Evolutionary conservation across 768 basidiomycete species (phyloP), one percentile per base, ranked within the genome.

Genomic region (Collybia sordida): DNA sequence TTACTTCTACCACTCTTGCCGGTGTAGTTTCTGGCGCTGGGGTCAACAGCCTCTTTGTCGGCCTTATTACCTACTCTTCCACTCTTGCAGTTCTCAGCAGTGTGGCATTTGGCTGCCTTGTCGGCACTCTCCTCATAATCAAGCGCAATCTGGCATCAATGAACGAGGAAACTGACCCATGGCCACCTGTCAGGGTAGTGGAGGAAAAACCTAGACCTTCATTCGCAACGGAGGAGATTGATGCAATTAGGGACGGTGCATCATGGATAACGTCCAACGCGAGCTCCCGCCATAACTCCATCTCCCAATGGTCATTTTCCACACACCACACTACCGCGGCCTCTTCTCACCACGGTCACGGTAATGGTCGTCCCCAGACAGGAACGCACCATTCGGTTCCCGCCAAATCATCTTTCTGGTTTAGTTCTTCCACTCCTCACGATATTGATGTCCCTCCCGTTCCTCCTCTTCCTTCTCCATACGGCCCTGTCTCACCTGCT

Each of bases 221-320:
- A 0, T 86, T 88, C 58, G 75, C 77, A 15, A 84, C 84, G 0
- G 86, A 88, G 57, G 88, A 90, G 45, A 73, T 90, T 42, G 84
- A 89, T 52, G 85, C 73, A 17, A 73, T 90, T 45, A 81, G 82
- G 18, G 88, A 90, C 55, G 86, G 87, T 44, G 81, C 81, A 42
- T 88, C 88, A n/a, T 90, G 88, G 87, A 81, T 90, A 52, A 87
- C 88, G 0, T 89, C 88, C 42, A 75, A 79, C 37, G 72, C 80
- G 15, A 75, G 79, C 47, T 81, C 80, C 25, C 74, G 73, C 38
- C 79, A 69, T 49, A 75, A 78, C 38, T 86, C 86, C 0, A 63
- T 80, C 22, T 89, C 86, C 6, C 78, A 78, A 15, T 88, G 85
- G 79, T 88, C 86, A 0, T 86, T 88, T 65, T 84, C 85, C 1